Evolutionary conservation across 352 stramenopile genomes (phyloP).

Genomic region (Phytophthora idaei): DNA sequence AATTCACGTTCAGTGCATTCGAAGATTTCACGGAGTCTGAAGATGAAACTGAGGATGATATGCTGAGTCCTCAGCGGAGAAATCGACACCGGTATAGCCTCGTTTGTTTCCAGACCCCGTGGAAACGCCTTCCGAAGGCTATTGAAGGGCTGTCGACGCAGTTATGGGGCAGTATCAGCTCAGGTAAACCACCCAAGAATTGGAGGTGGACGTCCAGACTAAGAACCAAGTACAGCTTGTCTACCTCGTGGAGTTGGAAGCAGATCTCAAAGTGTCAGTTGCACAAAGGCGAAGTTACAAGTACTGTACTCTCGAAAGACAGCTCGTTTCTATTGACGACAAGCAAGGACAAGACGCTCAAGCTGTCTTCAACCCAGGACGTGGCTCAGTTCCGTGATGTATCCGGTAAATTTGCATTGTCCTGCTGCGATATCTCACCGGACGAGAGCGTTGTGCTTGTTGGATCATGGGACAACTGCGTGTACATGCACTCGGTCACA

Average conservation of each 20-base stretch:
- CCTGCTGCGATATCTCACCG: constrained; percentile 72
- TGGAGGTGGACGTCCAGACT: constrained; percentile 63
- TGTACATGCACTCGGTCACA: constrained; percentile 76
- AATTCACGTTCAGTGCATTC: constrained; percentile 36
- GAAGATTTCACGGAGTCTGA: constrained; percentile 44
- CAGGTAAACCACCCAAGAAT: constrained; percentile 47
- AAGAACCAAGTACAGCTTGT: constrained; percentile 36
- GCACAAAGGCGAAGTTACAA: constrained; percentile 73
- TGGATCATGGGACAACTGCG: constrained; percentile 74
- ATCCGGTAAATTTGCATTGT: constrained; percentile 47
- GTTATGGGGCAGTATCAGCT: constrained; percentile 40
- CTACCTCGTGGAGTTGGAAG: constrained; percentile 55
- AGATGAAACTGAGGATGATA: constrained; percentile 31
- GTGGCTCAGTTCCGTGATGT: constrained; percentile 38
- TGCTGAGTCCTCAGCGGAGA: not conserved
- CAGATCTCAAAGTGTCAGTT: constrained; percentile 42
- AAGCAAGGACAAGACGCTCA: constrained; percentile 73
- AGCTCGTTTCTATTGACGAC: constrained; percentile 60
- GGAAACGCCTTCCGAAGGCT: constrained; percentile 37
- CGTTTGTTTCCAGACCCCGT: constrained; percentile 51
- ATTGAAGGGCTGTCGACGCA: constrained; percentile 43
- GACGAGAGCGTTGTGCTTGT: constrained; percentile 68
- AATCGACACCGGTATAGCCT: constrained; percentile 38
- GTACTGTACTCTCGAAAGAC: constrained; percentile 59
- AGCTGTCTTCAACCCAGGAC: constrained; percentile 48